Conservation (phyloP, 768 basidiomycete genomes). For the Boletus subcaerulescens region DNA sequence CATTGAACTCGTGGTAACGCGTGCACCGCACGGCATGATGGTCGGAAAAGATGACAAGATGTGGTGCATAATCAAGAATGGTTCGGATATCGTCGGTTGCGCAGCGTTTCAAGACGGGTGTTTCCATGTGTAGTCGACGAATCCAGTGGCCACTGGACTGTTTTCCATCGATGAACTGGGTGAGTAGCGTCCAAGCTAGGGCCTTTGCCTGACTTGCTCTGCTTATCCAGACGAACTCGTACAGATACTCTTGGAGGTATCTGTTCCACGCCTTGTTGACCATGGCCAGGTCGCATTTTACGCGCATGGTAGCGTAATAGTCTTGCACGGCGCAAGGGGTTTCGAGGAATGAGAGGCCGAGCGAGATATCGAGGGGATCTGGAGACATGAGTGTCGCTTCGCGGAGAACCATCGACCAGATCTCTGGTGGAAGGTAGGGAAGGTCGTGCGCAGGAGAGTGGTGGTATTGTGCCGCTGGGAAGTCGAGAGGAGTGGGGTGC, state of each 20-base stretch:
- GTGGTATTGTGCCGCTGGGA: constrained; percentile 15
- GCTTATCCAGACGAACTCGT: constrained; percentile 70
- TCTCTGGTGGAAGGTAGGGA: constrained; percentile 54
- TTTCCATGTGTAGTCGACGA: constrained; percentile 68
- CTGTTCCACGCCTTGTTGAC: constrained; percentile 57
- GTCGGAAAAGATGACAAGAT: constrained; percentile 60
- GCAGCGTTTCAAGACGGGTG: constrained; percentile 58
- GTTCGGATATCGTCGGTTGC: constrained; percentile 63
- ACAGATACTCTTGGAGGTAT: constrained; percentile 54
- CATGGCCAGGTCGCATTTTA: constrained; percentile 49
- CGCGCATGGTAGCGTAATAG: constrained; percentile 47
- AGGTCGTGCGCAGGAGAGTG: constrained; percentile 34
- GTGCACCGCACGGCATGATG: constrained; percentile 61
- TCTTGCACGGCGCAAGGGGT: constrained; percentile 40
- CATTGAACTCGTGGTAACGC: constrained; percentile 41
- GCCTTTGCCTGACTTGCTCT: constrained; percentile 49
- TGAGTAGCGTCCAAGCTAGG: constrained; percentile 42
- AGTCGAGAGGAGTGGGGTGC: neutral
- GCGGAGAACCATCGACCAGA: constrained; percentile 66
- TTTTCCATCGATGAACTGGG: constrained; percentile 39
- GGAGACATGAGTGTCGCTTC: constrained; percentile 47
- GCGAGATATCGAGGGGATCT: constrained; percentile 46
- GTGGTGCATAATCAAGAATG: constrained; percentile 63
- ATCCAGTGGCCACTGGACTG: constrained; percentile 48
- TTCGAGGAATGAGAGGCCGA: constrained; percentile 58